Percentiles rank a stretch among this genome's conserved stretches.
These are phyloP conservation scores for Nicotiana attenuata DNA, from an alignment of 257 asterid genomes.

Conservation along the genomic window DNA sequence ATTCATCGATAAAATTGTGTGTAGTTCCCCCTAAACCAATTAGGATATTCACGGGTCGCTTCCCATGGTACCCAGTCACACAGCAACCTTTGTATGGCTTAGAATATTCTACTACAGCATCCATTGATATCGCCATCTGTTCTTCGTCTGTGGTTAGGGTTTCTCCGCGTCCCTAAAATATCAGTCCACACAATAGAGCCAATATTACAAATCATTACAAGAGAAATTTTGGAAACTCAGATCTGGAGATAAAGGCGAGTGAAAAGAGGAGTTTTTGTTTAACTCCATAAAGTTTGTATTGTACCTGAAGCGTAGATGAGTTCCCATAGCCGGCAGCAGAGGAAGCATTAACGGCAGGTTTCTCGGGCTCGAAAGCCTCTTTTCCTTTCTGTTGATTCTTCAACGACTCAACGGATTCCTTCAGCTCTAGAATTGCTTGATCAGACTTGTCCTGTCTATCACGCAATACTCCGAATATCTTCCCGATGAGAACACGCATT, in stretches of 20 bases:
- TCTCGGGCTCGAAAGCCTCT: too few relatives aligned
- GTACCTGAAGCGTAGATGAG: neutral
- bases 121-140: neutral
- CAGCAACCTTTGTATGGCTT: neutral
- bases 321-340: neutral
- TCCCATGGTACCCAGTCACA: neutral
- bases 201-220: too few relatives aligned
- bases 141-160: neutral
- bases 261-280: neutral
- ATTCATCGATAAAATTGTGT: neutral
- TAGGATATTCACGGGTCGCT: neutral
- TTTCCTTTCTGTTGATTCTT: too few relatives aligned
- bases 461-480: neutral
- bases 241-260: neutral
- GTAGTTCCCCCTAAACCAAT: neutral
- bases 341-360: neutral
- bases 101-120: neutral
- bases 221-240: neutral
- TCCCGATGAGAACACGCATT: neutral
- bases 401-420: neutral
- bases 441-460: neutral
- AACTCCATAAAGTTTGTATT: neutral
- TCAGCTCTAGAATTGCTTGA: neutral
- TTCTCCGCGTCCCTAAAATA: neutral
- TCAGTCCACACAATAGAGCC: neutral